Conservation (phyloP, 495 filamentous ascomycete genomes). For the Aspergillus diversus region DNA sequence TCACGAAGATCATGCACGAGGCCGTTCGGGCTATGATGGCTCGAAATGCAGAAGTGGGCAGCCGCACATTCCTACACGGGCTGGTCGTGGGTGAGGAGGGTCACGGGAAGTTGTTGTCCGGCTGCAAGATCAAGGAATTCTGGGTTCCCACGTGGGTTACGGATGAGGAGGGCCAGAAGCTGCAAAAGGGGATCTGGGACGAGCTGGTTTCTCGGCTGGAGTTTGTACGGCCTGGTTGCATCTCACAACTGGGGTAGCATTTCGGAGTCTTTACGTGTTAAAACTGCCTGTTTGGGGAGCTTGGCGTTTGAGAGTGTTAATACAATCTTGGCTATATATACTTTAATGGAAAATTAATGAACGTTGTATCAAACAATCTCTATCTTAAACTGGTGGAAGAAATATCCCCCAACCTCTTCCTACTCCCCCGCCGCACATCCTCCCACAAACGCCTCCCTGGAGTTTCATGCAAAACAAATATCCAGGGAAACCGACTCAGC, state of each 20-base stretch:
- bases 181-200: conserved; percentile 43
- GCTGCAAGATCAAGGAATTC: conserved; percentile 33
- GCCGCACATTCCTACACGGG: conserved; percentile 32
- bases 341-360: no score
- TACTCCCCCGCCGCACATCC: neutral
- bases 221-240: conserved; percentile 24
- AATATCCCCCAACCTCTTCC: neutral
- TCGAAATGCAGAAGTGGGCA: conserved; percentile 34
- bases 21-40: conserved; percentile 17
- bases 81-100: conserved; percentile 27
- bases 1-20: conserved; percentile 23
- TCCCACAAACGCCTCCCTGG: conserved; percentile 1
- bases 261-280: no score
- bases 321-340: no score
- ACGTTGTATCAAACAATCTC: no score
- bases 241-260: conserved; percentile 10
- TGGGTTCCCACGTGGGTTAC: conserved; percentile 31
- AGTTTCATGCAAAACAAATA: conserved; percentile 9
- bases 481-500: conserved; percentile 7
- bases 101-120: conserved; percentile 29
- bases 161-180: conserved; percentile 37
- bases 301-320: no score
- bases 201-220: conserved; percentile 33
- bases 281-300: no score
- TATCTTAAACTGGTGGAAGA: neutral